These are phyloP conservation scores for Phalaenopsis hybrid DNA, from an alignment of 116 monocot species.

Conservation along the genomic window DNA sequence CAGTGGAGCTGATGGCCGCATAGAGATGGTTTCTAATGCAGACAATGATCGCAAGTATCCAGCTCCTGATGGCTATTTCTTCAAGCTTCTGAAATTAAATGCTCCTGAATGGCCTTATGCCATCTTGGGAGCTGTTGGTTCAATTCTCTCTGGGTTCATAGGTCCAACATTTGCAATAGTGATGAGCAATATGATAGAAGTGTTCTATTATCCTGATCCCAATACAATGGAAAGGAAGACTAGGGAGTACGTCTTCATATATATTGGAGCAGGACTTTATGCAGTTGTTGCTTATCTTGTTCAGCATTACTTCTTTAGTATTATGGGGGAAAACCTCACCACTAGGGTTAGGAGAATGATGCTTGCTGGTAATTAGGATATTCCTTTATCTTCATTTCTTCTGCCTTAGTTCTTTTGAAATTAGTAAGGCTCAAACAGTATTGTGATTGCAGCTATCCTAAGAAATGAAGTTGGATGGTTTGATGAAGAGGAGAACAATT, in stretches of 20 bases:
- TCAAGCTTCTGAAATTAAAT: constrained; percentile 87
- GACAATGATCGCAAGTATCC: constrained; percentile 86
- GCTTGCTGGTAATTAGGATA: constrained; percentile 55
- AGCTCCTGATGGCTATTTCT: constrained; percentile 87
- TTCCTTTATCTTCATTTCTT: neutral
- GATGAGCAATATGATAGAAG: constrained; percentile 96
- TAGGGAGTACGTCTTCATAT: constrained; percentile 90
- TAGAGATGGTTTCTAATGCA: constrained; percentile 94
- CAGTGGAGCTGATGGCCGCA: constrained; percentile 87
- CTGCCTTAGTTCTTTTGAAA: neutral
- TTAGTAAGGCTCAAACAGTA: neutral
- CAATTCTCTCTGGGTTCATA: constrained; percentile 85
- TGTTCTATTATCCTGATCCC: constrained; percentile 80
- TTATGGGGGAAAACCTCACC: constrained; percentile 97
- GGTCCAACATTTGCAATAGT: constrained; percentile 93
- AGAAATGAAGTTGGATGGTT: constrained; percentile 99
- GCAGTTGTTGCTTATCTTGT: constrained; percentile 87
- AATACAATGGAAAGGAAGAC: constrained; percentile 91
- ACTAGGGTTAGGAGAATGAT: constrained; percentile 95
- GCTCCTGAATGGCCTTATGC: constrained; percentile 96
- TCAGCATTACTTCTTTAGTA: constrained; percentile 98
- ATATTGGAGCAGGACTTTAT: constrained; percentile 87
- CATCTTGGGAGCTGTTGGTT: constrained; percentile 78
- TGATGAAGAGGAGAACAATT: constrained; percentile 95
- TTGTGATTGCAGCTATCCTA: constrained; percentile 32